These are phyloP conservation scores for Ceriops decandra DNA, from an alignment of 345 rosid genomes.

Conservation along the genomic window DNA sequence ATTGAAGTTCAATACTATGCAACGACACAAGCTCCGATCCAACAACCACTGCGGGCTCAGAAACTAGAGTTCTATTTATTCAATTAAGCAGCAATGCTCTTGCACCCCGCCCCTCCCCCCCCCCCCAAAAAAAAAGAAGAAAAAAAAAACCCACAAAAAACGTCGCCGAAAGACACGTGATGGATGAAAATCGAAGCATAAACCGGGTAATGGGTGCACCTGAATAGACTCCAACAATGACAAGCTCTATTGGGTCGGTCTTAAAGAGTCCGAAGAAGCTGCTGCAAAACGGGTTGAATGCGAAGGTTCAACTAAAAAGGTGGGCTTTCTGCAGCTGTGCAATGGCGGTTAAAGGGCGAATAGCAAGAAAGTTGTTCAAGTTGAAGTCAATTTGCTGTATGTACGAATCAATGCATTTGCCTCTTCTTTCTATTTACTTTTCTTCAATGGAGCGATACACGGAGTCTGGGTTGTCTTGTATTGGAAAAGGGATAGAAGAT, in stretches of 20 bases:
- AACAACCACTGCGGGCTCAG: slow-evolving; percentile 13
- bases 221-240: background rate
- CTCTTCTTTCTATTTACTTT: background rate
- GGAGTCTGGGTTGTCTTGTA: background rate
- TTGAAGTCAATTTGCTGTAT: slow-evolving; percentile 7
- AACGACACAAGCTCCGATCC: slow-evolving; percentile 10
- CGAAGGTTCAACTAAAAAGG: background rate
- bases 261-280: background rate
- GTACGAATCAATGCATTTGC: background rate
- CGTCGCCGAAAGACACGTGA: background rate
- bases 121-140: background rate
- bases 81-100: slow-evolving; percentile 8
- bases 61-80: background rate
- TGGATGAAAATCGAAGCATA: background rate
- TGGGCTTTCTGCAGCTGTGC: background rate
- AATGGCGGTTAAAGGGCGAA: slow-evolving; percentile 14
- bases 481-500: background rate
- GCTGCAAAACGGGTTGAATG: background rate
- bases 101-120: background rate
- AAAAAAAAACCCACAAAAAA: too few relatives aligned
- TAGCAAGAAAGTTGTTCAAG: background rate
- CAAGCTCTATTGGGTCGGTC: background rate
- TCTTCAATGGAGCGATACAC: background rate
- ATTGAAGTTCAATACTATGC: background rate
- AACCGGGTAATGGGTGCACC: slow-evolving; percentile 21